Evolutionary conservation across 2,329 filamentous ascomycete genomes (phyloP).

Genomic region (Pseudodiploospora longispora): DNA sequence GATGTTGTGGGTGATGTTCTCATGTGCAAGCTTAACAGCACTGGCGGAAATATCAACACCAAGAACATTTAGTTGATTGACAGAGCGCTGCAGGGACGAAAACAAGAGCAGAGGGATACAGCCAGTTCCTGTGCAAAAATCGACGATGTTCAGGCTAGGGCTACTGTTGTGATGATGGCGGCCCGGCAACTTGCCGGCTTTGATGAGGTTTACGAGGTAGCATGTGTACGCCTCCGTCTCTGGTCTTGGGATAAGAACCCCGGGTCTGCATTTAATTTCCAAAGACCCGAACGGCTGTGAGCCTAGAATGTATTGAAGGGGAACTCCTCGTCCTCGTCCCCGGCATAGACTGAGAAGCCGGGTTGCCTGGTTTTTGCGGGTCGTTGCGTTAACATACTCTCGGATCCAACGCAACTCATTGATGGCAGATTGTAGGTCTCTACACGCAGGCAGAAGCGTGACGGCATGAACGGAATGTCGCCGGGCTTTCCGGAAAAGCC

Average conservation of each 20-base stretch:
- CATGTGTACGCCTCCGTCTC: slow-evolving; percentile 65
- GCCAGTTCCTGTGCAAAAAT: slow-evolving; percentile 85
- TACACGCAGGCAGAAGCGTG: slow-evolving; percentile 54
- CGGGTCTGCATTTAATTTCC: slow-evolving; percentile 65
- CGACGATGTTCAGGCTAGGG: slow-evolving; percentile 54
- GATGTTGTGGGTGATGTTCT: slow-evolving; percentile 53
- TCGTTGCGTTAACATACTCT: slow-evolving; percentile 42
- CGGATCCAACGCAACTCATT: slow-evolving; percentile 69
- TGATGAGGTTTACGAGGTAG: slow-evolving; percentile 43
- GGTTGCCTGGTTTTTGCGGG: slow-evolving; percentile 7
- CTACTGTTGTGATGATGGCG: slow-evolving; percentile 3
- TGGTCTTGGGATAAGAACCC: slow-evolving; percentile 78
- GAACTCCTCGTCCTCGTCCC: slow-evolving; percentile 53
- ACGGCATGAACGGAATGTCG: slow-evolving; percentile 48
- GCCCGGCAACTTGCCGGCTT: slow-evolving; percentile 12
- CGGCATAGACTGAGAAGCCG: slow-evolving; percentile 35
- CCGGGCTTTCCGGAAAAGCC: slow-evolving; percentile 46
- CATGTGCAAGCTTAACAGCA: slow-evolving; percentile 57
- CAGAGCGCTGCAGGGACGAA: slow-evolving; percentile 42
- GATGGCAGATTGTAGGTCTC: slow-evolving; percentile 52
- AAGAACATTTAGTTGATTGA: slow-evolving; percentile 39
- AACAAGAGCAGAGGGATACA: slow-evolving; percentile 78
- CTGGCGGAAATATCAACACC: slow-evolving; percentile 65
- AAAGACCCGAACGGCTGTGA: slow-evolving; percentile 81
- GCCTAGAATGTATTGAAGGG: slow-evolving; percentile 84